Base-by-base conservation (phyloP, 768 basidiomycete species). In the Boletus reticulatus region DNA sequence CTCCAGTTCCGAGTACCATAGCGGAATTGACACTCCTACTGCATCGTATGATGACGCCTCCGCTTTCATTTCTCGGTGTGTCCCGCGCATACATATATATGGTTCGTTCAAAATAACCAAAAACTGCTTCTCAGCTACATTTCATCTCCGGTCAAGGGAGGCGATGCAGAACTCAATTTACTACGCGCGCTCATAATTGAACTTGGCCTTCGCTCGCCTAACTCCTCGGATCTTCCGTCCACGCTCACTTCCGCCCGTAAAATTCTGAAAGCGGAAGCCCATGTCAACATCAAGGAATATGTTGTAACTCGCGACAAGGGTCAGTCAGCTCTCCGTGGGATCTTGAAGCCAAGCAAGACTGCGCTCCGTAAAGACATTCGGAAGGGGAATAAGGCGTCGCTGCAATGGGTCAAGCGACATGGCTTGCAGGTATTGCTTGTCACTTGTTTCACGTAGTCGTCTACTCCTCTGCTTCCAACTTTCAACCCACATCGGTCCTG, bases 111-210 rank as follows among this genome's bases (percentile, higher is more conserved):
- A 45, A 37, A 10, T 43, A 24, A 52, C 6, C 48, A 48, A 24
- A 42, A 14, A 3, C 13, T 27, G n/a, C 38, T 48, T 48, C 43
- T 50, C 32, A 70, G 70, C 38, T 61, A 63, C 38, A 56, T 73
- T 44, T 59, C 62, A n/a, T 50, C 52, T 24, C 66, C 67, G 19
- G 46, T 48, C 22, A 52, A 56, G 32, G 57, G 55, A 27, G 52
- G 50, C 0, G 56, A 45, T 19, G 19, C 53, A 24, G 76, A 82
- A 38, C 80, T 92, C 36, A 76, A 79, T 7, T 74, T 92, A 38
- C 75, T 91, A 7, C 89, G 90, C 54, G 84, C 88, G 0, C 79
- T 92, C 55, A 84, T 89, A 60, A 76, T 91, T 57, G 90, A 92
- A 71, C 77, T 92, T n/a, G 89, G 89, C n/a, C 73, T 80, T 50